Percentiles rank a stretch among this genome's conserved stretches.
Conservation (phyloP, 2,329 filamentous ascomycete species). For the Fusarium sp. region DNA sequence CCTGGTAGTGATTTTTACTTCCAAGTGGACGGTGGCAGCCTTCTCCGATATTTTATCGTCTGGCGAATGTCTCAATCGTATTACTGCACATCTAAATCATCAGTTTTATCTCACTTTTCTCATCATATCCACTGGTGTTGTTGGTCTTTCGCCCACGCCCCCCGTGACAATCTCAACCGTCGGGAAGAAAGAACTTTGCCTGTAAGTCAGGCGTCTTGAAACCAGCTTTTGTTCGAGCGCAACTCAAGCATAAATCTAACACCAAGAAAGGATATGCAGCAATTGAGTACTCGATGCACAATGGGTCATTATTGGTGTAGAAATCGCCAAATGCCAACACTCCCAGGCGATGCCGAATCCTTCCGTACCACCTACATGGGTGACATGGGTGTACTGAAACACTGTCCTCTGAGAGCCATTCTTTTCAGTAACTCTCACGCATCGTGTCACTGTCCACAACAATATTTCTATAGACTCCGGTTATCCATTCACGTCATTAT, state of each 20-base stretch:
- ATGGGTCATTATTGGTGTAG: background rate
- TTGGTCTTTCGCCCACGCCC: background rate
- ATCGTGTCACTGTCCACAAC: background rate
- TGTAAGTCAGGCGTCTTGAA: background rate
- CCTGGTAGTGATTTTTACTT: background rate
- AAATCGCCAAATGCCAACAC: background rate
- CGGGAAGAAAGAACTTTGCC: background rate
- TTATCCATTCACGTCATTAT: background rate
- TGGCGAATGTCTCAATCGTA: background rate
- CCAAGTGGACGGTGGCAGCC: background rate
- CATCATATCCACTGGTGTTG: background rate
- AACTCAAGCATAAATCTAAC: background rate
- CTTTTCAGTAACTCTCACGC: too few relatives aligned
- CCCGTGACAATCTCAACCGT: background rate
- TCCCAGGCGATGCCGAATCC: background rate
- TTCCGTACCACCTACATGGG: background rate
- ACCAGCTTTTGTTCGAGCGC: background rate
- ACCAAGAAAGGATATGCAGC: too few relatives aligned
- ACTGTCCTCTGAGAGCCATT: background rate
- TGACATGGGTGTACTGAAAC: background rate
- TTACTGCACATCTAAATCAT: background rate
- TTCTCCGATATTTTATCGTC: background rate
- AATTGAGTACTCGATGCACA: background rate
- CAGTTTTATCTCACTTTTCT: background rate
- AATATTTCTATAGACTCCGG: background rate